These are phyloP conservation scores for Aspergillus alliaceus DNA, from an alignment of 2,329 filamentous ascomycete species.

Conservation along the genomic window DNA sequence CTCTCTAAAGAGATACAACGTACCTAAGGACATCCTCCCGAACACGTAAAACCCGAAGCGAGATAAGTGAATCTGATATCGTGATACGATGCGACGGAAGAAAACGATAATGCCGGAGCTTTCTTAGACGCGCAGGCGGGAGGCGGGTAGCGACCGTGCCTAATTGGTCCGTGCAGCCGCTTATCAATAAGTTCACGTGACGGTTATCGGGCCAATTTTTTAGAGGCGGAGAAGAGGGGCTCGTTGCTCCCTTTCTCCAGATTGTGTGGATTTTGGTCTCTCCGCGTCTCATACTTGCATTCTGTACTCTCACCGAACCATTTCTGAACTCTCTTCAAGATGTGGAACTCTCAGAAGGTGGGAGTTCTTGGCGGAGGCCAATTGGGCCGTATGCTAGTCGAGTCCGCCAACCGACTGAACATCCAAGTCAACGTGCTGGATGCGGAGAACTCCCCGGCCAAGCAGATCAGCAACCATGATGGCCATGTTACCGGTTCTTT, in stretches of 20 bases:
- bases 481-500: conserved; percentile 83
- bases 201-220: conserved; percentile 19
- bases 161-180: conserved; percentile 18
- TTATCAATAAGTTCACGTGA: conserved; percentile 25
- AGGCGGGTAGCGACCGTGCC: background rate
- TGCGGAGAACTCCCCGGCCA: conserved; percentile 72
- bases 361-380: conserved; percentile 66
- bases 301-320: background rate
- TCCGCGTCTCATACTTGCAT: conserved; percentile 5
- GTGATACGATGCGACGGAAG: conserved; percentile 1
- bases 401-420: conserved; percentile 78
- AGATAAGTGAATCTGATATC: background rate
- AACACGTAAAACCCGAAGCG: background rate
- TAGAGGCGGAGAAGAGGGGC: conserved; percentile 17
- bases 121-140: background rate
- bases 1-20: background rate
- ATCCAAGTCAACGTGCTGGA: conserved; percentile 80
- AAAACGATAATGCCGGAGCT: background rate
- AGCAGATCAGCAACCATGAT: conserved; percentile 76
- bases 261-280: background rate
- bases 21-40: conserved; percentile 30
- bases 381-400: conserved; percentile 89
- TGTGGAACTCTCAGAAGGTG: conserved; percentile 45
- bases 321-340: conserved; percentile 16
- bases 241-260: conserved; percentile 4